Evolutionary conservation across 2,329 filamentous ascomycete species (phyloP), one percentile per base, ranked within the genome.

Genomic region (Aspergillus phoenicis): DNA sequence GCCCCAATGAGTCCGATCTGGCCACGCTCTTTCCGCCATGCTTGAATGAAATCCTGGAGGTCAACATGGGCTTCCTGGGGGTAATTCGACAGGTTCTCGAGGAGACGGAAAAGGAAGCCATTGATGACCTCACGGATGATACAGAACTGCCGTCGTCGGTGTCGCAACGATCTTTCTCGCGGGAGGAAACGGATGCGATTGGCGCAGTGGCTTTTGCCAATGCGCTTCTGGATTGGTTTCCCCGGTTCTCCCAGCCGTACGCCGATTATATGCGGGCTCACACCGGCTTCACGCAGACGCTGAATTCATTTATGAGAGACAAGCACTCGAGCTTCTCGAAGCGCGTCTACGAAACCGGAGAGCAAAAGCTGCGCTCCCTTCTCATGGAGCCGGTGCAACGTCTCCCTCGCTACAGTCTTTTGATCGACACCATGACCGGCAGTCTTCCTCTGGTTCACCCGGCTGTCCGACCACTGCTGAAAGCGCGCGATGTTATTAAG

Each of bases 311-410:
- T 68, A 84, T 95, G 63, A 90, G 82, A 64, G 84, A 92, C 69
- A 87, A 88, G 59, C 88, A 90, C 63, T 94, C 93, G 2, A 93
- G 89, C 70, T 94, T 97, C 73, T 89, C 90, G 2, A 89, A 90
- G 67, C 84, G 91, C 49, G 87, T 97, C 3, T 87, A 91, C 56
- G 87, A 93, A 65, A 90, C 90, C 2, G 94, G 95, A 58, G 95
- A 98, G 75, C 95, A 99, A 78, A 86, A 88, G 60, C 85, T 98
- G 57, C 93, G 91, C 52, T 98, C 95, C 3, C 85, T 95, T 64
- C 84, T 99, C 58, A 99, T 99, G 74, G 95, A 99, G 77, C 95
- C 95, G 2, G 93, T 99, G 0, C 95, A 99, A 76, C 86, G 95
- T 56, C 84, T 99, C 56, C 95, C 95, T 26, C 89, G 95, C 26